phyloP scores from a whole-genome alignment of 208 protist genomes.

The Herpetomonas muscarum region DNA sequence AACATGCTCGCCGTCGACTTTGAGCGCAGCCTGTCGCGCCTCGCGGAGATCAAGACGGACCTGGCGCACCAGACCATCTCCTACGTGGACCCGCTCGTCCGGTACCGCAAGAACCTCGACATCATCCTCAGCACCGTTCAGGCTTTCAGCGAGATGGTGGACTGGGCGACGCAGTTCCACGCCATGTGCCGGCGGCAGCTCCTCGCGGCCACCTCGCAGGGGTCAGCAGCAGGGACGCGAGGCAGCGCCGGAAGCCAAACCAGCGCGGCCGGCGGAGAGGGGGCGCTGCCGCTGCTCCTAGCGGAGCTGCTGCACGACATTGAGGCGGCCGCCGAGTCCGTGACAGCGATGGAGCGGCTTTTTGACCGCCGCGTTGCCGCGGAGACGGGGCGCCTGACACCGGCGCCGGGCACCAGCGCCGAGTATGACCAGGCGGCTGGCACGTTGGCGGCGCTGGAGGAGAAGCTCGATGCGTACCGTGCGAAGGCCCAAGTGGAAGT shows the following conservation, averaged over 20 bases:
- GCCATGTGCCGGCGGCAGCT: slow-evolving; percentile 5
- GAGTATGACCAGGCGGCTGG: slow-evolving; percentile 55
- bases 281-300: slow-evolving; percentile 41
- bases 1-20: slow-evolving; percentile 52
- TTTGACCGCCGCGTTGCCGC: slow-evolving; percentile 63
- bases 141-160: slow-evolving; percentile 57
- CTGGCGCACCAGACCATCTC: slow-evolving; percentile 41
- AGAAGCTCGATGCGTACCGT: slow-evolving; percentile 46
- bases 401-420: slow-evolving; percentile 43
- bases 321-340: slow-evolving; percentile 25
- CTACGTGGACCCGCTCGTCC: slow-evolving; percentile 82
- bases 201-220: neutral
- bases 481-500: slow-evolving; percentile 30
- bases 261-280: neutral
- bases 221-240: neutral
- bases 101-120: slow-evolving; percentile 77
- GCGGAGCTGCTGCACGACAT: slow-evolving; percentile 48
- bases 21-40: slow-evolving; percentile 75
- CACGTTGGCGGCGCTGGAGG: slow-evolving; percentile 35
- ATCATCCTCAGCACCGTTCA: slow-evolving; percentile 68
- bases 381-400: slow-evolving; percentile 53
- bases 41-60: slow-evolving; percentile 60
- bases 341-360: slow-evolving; percentile 38
- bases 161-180: slow-evolving; percentile 40
- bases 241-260: neutral